Base-by-base conservation (phyloP, 306 rosid species). In the Vicia sativa region DNA sequence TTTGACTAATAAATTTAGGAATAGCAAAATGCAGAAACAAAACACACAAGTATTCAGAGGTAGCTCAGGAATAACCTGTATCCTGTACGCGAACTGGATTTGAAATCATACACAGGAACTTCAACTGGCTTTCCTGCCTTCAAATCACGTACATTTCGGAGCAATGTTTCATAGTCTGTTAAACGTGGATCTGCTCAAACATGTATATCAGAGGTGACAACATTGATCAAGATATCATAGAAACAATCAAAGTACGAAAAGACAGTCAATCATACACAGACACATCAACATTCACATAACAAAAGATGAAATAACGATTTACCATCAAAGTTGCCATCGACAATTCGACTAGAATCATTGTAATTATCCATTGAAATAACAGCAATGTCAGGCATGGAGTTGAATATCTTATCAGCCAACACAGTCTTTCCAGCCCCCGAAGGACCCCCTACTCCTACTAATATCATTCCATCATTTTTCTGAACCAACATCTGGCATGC, bases 311-410 rank as follows among this genome's bases (percentile, higher is more conserved):
- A 73, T 48, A 65, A 56, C 4, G 8, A 59, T 13, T 81, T 90
- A 95, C 99, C 99, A 60, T 95, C 99, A 62, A 83, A 90, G 81
- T 95, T 95, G 37, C 99, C 97, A 78, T 95, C 99, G 64, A 95
- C 96, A 68, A 95, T 85, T 68, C 97, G 91, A 80, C 99, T 95
- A 37, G 97, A 64, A 71, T 95, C 99, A 35, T 90, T 95, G 80
- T 95, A 95, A 78, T 90, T 89, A 67, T 95, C 99, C 97, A 95
- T 88, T 54, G 97, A 95, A 71, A 95, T 95, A 79, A 95, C 91
- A 8, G 91, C 97, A 82, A 88, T 82, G 13, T 86, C 84, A n/a
- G 99, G 99, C 96, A 90, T 84, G 68, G 89, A 90, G 66, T 70
- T 87, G 67, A 88, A 79, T 80, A 95, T 90, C 82, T 95, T 95